phyloP scores from a whole-genome alignment of 2,329 filamentous ascomycete genomes.

The Xylaria sp. region DNA sequence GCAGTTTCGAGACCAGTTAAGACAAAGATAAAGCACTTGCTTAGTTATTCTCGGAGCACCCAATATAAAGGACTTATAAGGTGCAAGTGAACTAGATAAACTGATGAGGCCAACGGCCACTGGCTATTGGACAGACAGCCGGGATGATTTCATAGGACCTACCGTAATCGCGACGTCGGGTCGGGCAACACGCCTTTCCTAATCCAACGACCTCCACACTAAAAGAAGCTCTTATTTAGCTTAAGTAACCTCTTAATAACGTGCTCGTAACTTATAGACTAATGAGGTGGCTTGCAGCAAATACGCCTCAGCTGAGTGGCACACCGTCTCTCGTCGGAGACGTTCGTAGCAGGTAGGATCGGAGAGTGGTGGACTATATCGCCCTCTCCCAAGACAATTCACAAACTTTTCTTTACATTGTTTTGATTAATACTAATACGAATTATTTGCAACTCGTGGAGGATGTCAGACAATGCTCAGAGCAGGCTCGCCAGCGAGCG shows the following conservation, averaged over 20 bases:
- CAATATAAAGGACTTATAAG: too few relatives aligned
- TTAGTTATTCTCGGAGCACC: background rate
- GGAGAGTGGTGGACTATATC: background rate
- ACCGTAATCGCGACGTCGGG: background rate
- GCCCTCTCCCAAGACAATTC: background rate
- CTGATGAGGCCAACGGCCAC: background rate
- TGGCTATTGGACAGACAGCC: background rate
- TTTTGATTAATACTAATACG: background rate
- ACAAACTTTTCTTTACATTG: background rate
- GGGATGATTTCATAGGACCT: background rate
- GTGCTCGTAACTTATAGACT: background rate
- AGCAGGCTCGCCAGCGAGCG: conserved; percentile 26
- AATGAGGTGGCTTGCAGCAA: background rate
- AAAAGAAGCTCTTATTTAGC: conserved; percentile 2
- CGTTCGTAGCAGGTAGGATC: background rate
- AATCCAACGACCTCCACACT: conserved; percentile 15
- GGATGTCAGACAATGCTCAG: conserved; percentile 25
- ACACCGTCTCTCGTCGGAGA: background rate
- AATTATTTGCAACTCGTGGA: background rate
- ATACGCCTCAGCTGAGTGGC: background rate
- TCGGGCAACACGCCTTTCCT: conserved; percentile 23
- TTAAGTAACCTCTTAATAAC: background rate
- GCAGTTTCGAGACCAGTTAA: background rate
- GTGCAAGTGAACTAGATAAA: background rate
- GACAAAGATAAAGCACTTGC: too few relatives aligned